Evolutionary conservation across 75 land plant genomes (phyloP).

Genomic region (Sequoia sempervirens): DNA sequence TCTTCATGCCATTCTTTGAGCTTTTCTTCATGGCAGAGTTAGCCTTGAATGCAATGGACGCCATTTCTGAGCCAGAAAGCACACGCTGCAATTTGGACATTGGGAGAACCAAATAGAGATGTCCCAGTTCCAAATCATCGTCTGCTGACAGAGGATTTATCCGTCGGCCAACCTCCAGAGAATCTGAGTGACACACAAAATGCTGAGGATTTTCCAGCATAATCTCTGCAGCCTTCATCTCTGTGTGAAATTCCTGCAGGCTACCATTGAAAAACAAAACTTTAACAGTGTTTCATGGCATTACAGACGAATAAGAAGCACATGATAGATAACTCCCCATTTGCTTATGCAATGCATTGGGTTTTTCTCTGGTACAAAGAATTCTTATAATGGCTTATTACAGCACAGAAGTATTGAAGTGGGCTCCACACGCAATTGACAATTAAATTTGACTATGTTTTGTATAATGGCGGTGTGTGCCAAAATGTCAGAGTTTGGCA

Average conservation of each 20-base stretch:
- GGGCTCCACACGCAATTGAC: too few relatives aligned
- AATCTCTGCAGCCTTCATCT: slow-evolving; percentile 48
- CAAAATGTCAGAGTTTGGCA: too few relatives aligned
- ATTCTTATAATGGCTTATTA: too few relatives aligned
- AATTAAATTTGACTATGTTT: too few relatives aligned
- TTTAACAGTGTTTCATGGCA: background rate
- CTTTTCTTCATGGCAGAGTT: slow-evolving; percentile 22
- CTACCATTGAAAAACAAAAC: slow-evolving; percentile 21
- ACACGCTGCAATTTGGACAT: slow-evolving; percentile 48
- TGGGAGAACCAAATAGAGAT: slow-evolving; percentile 56
- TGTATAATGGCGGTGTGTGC: too few relatives aligned
- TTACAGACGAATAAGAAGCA: background rate
- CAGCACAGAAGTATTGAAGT: too few relatives aligned
- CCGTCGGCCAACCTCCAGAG: slow-evolving; percentile 27
- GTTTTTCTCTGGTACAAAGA: too few relatives aligned
- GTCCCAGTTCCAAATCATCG: slow-evolving; percentile 34
- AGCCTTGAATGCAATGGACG: slow-evolving; percentile 28
- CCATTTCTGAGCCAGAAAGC: slow-evolving; percentile 34
- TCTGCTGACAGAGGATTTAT: slow-evolving; percentile 40
- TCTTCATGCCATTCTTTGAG: slow-evolving; percentile 3
- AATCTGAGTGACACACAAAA: slow-evolving; percentile 46
- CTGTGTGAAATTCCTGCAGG: slow-evolving; percentile 22
- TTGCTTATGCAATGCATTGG: background rate
- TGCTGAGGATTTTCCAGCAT: slow-evolving; percentile 50
- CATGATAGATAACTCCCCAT: background rate